A percentile compares a stretch with the other conserved stretches of the same genome.
phyloP scores from a whole-genome alignment of 2,329 filamentous ascomycete genomes.

The Dothiorella sarmentorum region DNA sequence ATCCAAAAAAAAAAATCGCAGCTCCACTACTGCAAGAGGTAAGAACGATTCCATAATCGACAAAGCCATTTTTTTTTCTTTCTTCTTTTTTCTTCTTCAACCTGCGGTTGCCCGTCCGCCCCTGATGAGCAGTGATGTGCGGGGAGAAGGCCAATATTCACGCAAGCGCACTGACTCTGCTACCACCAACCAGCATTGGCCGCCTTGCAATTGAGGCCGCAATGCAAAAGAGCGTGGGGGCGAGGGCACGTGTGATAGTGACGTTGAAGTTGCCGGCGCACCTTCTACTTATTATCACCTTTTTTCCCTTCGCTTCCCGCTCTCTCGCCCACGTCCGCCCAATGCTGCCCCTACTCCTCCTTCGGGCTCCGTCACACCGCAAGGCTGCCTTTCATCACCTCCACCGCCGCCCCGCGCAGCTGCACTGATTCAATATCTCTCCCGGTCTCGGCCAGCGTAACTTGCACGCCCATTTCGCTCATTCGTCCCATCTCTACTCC shows the following conservation, averaged over 20 bases:
- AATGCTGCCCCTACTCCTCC: neutral
- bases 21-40: neutral
- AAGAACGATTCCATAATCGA: neutral
- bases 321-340: neutral
- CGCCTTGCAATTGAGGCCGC: neutral
- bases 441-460: slow-evolving; percentile 37
- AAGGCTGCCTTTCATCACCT: slow-evolving; percentile 41
- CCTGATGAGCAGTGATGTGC: slow-evolving; percentile 14
- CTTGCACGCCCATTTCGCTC: slow-evolving; percentile 48
- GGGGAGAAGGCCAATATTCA: slow-evolving; percentile 15
- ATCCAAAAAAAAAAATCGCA: neutral
- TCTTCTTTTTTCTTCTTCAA: too few species aligned
- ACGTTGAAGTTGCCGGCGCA: neutral
- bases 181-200: neutral
- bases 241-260: slow-evolving; percentile 9
- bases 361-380: slow-evolving; percentile 21
- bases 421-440: slow-evolving; percentile 40
- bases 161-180: slow-evolving; percentile 5
- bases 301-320: neutral
- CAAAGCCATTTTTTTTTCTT: too few species aligned
- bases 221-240: neutral
- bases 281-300: neutral
- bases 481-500: slow-evolving; percentile 51
- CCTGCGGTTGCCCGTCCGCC: too few species aligned
- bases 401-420: slow-evolving; percentile 43